Evolutionary conservation across 257 asterid genomes (phyloP).

Genomic region (Solanum ossicruentum): DNA sequence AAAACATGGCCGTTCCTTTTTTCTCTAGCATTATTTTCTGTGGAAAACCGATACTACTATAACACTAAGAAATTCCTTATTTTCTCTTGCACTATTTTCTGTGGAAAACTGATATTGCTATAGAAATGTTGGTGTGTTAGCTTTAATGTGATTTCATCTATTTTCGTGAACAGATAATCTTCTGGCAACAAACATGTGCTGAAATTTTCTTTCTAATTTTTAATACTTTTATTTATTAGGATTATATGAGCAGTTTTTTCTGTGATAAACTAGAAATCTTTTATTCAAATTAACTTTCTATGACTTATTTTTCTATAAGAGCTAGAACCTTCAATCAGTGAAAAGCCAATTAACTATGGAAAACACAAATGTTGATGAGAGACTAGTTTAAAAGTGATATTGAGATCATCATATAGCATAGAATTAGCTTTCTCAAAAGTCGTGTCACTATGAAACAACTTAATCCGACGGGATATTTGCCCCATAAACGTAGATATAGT

Average conservation of each 20-base stretch:
- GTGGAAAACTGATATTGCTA: background rate
- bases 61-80: background rate
- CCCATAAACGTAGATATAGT: background rate
- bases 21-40: background rate
- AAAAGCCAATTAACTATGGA: background rate
- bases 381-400: background rate
- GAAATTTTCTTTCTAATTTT: background rate
- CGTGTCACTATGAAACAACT: background rate
- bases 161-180: background rate
- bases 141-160: background rate
- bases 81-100: background rate
- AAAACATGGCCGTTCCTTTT: background rate
- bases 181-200: background rate
- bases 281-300: background rate
- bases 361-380: background rate
- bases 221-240: background rate
- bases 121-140: background rate
- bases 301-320: background rate
- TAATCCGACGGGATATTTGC: background rate
- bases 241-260: background rate
- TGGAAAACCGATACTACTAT: background rate
- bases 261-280: background rate
- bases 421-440: background rate
- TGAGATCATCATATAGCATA: background rate
- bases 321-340: background rate